phyloP scores from a whole-genome alignment of 1,284 basidiomycete species.

The Fomitopsis palustris region DNA sequence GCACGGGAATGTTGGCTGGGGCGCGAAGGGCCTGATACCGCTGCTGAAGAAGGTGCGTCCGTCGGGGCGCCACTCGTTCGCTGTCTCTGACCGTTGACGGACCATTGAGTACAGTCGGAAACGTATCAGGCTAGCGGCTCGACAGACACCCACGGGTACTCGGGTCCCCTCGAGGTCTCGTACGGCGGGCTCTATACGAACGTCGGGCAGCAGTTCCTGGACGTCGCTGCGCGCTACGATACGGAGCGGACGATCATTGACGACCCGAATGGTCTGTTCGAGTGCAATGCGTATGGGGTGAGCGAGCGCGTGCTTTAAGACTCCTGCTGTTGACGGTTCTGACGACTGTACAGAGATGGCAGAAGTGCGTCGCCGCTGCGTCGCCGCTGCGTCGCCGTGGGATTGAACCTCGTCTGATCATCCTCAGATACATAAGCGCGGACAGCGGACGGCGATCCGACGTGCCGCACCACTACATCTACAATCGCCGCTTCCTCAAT shows the following conservation, averaged over 20 bases:
- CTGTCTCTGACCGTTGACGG: neutral
- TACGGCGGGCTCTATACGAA: conserved; percentile 18
- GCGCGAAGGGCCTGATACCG: conserved; percentile 46
- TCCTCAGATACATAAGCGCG: conserved; percentile 44
- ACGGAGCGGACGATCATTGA: conserved; percentile 16
- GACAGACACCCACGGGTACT: conserved; percentile 23
- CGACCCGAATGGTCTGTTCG: conserved; percentile 22
- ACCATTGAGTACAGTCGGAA: conserved; percentile 36
- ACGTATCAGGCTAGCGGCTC: conserved; percentile 38
- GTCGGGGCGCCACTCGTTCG: neutral
- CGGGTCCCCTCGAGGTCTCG: conserved; percentile 25
- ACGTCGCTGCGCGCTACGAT: conserved; percentile 43
- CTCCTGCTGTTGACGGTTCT: neutral
- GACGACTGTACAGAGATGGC: neutral
- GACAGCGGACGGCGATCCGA: conserved; percentile 56
- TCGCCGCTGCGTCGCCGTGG: too few relatives aligned
- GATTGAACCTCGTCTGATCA: neutral
- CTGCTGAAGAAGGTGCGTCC: conserved; percentile 44
- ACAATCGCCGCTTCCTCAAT: conserved; percentile 35
- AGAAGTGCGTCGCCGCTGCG: neutral
- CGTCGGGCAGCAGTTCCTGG: conserved; percentile 34
- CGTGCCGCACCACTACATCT: conserved; percentile 53
- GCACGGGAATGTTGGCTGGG: conserved; percentile 52
- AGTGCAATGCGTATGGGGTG: conserved; percentile 27
- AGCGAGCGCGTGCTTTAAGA: conserved; percentile 5